A percentile compares a stretch with the other conserved stretches of the same genome.
Evolutionary conservation across 2,329 filamentous ascomycete genomes (phyloP).

Genomic region (Verticillium zaregamsianum): DNA sequence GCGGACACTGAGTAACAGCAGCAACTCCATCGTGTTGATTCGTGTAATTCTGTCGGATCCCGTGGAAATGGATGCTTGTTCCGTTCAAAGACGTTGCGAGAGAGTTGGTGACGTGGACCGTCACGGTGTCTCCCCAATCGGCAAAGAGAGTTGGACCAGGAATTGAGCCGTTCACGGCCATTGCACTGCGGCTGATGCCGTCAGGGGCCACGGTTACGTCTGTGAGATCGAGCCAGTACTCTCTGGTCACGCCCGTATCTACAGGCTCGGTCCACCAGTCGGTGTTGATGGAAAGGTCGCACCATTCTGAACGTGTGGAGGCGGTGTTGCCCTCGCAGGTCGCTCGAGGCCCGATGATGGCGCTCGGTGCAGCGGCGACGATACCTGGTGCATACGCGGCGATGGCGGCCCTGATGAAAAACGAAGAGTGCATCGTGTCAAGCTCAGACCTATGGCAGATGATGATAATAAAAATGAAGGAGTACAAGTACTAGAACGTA

Average conservation of each 20-base stretch:
- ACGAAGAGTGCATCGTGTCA: not conserved
- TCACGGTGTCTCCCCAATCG: conserved; percentile 44
- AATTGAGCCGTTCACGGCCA: conserved; percentile 52
- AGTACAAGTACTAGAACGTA: no score
- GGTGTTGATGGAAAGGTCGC: conserved; percentile 42
- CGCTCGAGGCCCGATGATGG: conserved; percentile 4
- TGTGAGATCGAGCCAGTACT: conserved; percentile 41
- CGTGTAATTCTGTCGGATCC: conserved; percentile 51
- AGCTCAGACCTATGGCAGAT: not conserved
- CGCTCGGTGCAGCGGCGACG: not conserved
- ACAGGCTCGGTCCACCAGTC: conserved; percentile 37
- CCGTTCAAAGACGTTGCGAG: conserved; percentile 44
- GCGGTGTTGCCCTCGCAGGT: conserved; percentile 23
- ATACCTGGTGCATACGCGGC: not conserved
- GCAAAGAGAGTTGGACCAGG: conserved; percentile 56
- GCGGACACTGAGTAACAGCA: conserved; percentile 44
- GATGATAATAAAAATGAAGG: no score
- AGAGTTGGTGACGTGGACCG: conserved; percentile 51
- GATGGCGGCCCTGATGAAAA: not conserved
- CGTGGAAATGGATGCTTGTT: conserved; percentile 61
- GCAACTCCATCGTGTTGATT: conserved; percentile 54
- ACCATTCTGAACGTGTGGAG: conserved; percentile 35
- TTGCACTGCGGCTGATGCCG: conserved; percentile 33
- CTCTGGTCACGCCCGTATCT: conserved; percentile 44
- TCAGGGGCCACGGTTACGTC: conserved; percentile 39